These are phyloP conservation scores for Pythium pyrilobum DNA, from an alignment of 352 stramenopile species.

Conservation along the genomic window DNA sequence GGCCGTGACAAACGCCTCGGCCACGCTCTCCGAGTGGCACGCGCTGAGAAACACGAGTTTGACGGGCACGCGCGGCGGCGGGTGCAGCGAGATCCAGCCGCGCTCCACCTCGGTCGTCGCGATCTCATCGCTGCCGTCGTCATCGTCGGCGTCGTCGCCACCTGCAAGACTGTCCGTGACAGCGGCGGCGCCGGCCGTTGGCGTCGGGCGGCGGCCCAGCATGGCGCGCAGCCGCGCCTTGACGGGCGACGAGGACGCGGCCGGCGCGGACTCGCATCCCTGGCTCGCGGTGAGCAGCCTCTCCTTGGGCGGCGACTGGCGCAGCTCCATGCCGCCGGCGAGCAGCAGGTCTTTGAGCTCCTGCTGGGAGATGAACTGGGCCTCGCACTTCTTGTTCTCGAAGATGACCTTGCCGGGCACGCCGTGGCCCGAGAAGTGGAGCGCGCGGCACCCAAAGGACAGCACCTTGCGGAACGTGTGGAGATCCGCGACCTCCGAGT, in stretches of 20 bases:
- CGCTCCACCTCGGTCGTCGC: conserved; percentile 41
- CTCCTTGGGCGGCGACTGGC: background rate
- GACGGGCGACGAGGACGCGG: background rate
- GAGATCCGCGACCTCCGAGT: conserved; percentile 72
- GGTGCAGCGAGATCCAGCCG: conserved; percentile 35
- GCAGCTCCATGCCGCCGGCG: conserved; percentile 44
- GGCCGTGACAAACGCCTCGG: conserved; percentile 83
- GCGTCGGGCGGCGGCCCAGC: conserved; percentile 1
- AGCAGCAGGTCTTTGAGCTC: conserved; percentile 73
- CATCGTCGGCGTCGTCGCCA: background rate
- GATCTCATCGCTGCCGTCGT: conserved; percentile 9
- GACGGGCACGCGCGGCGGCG: conserved; percentile 39
- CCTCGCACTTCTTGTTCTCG: conserved; percentile 72
- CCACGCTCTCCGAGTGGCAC: conserved; percentile 86
- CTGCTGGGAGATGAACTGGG: conserved; percentile 78
- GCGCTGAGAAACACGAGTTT: conserved; percentile 88
- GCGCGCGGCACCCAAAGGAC: conserved; percentile 64
- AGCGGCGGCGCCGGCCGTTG: background rate
- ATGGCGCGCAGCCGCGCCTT: conserved; percentile 13
- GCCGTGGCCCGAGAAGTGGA: conserved; percentile 79
- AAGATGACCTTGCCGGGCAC: conserved; percentile 79
- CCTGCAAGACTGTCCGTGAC: background rate
- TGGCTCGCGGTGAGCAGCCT: background rate
- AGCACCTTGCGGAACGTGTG: conserved; percentile 80
- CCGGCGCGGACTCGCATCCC: background rate